Percentiles rank a stretch among this genome's conserved stretches.
phyloP scores from a whole-genome alignment of 2,329 filamentous ascomycete species.

The Ophiobolus disseminans region DNA sequence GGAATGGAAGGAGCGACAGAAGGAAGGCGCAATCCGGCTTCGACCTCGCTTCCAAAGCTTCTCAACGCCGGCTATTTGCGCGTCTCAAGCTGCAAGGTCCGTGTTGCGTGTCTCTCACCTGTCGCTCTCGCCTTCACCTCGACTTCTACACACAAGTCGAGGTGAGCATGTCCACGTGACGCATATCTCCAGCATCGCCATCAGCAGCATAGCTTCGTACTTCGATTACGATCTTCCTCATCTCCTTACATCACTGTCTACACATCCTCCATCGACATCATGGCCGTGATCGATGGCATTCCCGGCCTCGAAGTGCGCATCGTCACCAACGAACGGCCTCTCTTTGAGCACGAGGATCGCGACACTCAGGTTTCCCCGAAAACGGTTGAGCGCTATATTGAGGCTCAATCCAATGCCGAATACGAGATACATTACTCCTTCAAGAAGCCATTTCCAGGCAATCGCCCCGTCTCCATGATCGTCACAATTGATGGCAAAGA shows the following conservation, averaged over 20 bases:
- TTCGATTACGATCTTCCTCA: no score
- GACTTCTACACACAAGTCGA: background rate
- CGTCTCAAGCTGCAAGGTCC: background rate
- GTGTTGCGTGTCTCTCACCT: background rate
- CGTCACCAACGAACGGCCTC: constrained; percentile 20
- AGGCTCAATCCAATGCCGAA: constrained; percentile 24
- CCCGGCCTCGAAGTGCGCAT: constrained; percentile 27
- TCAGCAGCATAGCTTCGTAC: background rate
- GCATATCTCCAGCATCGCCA: background rate
- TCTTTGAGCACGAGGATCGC: constrained; percentile 31
- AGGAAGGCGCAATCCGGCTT: no score
- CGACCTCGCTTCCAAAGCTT: no score
- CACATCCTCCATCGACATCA: constrained; percentile 2
- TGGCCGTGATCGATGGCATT: constrained; percentile 16
- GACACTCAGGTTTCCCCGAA: constrained; percentile 10
- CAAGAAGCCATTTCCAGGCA: constrained; percentile 7
- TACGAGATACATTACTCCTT: constrained; percentile 28
- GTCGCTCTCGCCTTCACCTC: constrained; percentile 2
- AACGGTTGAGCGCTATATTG: constrained; percentile 35
- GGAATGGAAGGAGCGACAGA: background rate
- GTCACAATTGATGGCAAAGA: constrained; percentile 28
- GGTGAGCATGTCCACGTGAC: background rate
- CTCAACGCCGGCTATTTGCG: no score
- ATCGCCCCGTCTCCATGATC: constrained; percentile 15
- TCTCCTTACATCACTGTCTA: no score